Percentiles rank a stretch among this genome's conserved stretches.
These are phyloP conservation scores for Tolypocladium inflatum DNA, from an alignment of 2,329 filamentous ascomycete species.

Conservation along the genomic window DNA sequence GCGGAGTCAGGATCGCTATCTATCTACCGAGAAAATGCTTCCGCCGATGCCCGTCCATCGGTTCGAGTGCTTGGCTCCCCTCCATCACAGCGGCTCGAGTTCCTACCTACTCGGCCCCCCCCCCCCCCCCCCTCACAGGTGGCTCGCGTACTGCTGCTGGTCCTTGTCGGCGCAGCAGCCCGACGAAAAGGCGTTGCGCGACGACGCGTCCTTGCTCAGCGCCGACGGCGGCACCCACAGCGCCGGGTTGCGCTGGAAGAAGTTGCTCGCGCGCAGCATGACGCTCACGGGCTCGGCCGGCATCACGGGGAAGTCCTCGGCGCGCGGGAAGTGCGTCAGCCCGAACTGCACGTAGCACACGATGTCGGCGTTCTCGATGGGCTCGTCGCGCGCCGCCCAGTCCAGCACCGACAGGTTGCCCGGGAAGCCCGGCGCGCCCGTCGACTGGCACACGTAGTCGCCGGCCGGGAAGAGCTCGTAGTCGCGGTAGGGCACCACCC, in stretches of 20 bases:
- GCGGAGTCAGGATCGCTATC: too few species aligned
- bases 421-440: slow-evolving; percentile 17
- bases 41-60: too few species aligned
- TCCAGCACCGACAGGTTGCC: slow-evolving; percentile 23
- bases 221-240: slow-evolving; percentile 36
- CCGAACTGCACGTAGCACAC: slow-evolving; percentile 42
- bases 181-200: slow-evolving; percentile 8
- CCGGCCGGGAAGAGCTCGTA: slow-evolving; percentile 33
- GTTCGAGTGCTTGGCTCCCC: too few species aligned
- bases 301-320: slow-evolving; percentile 63
- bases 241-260: slow-evolving; percentile 41
- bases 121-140: too few species aligned
- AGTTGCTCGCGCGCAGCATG: slow-evolving; percentile 39
- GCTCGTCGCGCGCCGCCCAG: slow-evolving; percentile 39
- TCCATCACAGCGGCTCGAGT: too few species aligned
- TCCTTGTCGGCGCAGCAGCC: slow-evolving; percentile 5
- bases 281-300: slow-evolving; percentile 47
- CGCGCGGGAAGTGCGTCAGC: slow-evolving; percentile 51
- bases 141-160: slow-evolving; percentile 8
- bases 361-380: slow-evolving; percentile 38
- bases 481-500: slow-evolving; percentile 32
- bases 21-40: too few species aligned
- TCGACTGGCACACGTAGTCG: slow-evolving; percentile 36
- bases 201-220: slow-evolving; percentile 21
- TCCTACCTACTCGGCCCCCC: too few species aligned